Conservation (phyloP, 441 rosid genomes). For the Hypseocharis bilobata region DNA sequence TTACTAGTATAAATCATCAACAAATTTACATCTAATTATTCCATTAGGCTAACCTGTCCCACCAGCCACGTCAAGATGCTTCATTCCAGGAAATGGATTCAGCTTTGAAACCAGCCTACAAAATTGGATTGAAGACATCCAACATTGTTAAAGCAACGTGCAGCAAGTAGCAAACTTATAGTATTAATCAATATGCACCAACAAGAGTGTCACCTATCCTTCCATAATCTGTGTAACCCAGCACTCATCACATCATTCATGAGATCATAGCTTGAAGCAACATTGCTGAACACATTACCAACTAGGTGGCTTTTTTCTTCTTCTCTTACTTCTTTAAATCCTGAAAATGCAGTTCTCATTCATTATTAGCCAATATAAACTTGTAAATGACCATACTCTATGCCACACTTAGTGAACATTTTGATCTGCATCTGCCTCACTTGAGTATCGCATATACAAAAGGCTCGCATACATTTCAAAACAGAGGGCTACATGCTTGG, state of each 20-base stretch:
- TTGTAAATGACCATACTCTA: not conserved
- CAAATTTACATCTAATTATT: not conserved
- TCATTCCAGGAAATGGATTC: constrained; percentile 84
- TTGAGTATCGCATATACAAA: not conserved
- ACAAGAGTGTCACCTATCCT: constrained; percentile 56
- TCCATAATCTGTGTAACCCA: constrained; percentile 88
- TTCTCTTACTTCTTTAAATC: constrained; percentile 73
- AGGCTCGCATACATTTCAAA: not conserved
- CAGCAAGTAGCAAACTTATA: not conserved
- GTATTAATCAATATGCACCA: constrained; percentile 3
- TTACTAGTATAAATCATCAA: not conserved
- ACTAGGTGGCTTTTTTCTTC: constrained; percentile 81
- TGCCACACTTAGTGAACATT: not conserved
- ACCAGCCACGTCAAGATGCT: constrained; percentile 97
- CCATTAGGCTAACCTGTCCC: constrained; percentile 56
- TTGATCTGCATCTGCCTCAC: not conserved
- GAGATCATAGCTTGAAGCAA: constrained; percentile 84
- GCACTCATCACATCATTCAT: constrained; percentile 97
- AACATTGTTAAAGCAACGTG: constrained; percentile 11
- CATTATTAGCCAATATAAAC: not conserved
- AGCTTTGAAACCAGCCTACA: constrained; percentile 73
- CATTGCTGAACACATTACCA: constrained; percentile 70
- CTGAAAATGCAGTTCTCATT: constrained; percentile 30
- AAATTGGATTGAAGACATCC: constrained; percentile 8
- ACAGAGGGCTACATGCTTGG: not conserved